These are phyloP conservation scores for Dacryopinax primogenitus DNA, from an alignment of 768 basidiomycete genomes.

Conservation along the genomic window DNA sequence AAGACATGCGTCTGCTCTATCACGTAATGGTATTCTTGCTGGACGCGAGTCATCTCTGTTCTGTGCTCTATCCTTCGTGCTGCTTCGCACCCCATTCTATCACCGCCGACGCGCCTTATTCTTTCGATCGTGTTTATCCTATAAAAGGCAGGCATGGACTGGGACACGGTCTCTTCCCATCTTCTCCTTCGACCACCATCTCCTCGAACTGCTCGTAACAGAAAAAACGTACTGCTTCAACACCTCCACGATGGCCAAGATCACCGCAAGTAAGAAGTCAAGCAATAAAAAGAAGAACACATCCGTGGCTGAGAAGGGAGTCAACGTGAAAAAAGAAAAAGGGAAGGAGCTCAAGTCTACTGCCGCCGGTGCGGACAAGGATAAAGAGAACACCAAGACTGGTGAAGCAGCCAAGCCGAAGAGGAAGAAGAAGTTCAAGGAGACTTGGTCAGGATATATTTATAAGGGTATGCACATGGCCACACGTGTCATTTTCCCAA, in stretches of 20 bases:
- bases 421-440: slow-evolving; percentile 73
- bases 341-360: neutral
- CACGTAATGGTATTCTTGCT: neutral
- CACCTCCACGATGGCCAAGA: neutral
- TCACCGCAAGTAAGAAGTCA: neutral
- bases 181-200: neutral
- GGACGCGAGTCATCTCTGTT: neutral
- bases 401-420: slow-evolving; percentile 40
- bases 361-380: slow-evolving; percentile 30
- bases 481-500: neutral
- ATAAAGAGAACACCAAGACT: neutral
- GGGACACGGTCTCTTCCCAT: neutral
- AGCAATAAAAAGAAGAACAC: slow-evolving; percentile 40
- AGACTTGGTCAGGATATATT: slow-evolving; percentile 88
- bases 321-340: slow-evolving; percentile 33
- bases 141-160: slow-evolving; percentile 5
- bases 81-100: neutral
- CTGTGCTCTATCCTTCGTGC: neutral
- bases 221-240: neutral
- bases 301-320: slow-evolving; percentile 64
- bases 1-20: neutral
- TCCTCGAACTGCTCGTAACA: neutral
- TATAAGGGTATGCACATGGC: slow-evolving; percentile 53
- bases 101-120: neutral
- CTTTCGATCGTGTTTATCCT: neutral